Percentiles rank a stretch among this genome's conserved stretches.
phyloP scores from a whole-genome alignment of 1,284 basidiomycete species.

The Xerocomus minutiporus region DNA sequence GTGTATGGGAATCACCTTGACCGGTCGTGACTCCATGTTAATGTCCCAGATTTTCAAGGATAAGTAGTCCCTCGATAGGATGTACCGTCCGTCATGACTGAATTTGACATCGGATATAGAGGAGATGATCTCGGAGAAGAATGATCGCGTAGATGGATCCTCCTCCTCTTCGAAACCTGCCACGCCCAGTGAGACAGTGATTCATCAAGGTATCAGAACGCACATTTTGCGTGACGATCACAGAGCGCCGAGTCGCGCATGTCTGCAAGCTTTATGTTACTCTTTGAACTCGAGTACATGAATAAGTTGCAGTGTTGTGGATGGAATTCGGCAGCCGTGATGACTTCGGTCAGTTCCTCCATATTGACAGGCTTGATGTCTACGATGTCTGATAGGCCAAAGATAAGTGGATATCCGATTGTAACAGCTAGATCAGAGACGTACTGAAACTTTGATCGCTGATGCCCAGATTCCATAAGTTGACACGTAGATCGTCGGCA shows the following conservation, averaged over 20 bases:
- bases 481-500: constrained; percentile 95
- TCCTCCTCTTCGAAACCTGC: constrained; percentile 97
- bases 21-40: constrained; percentile 95
- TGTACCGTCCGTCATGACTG: constrained; percentile 94
- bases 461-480: constrained; percentile 98
- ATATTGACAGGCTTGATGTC: constrained; percentile 99
- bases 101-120: constrained; percentile 99
- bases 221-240: constrained; percentile 95
- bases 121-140: constrained; percentile 99
- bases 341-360: constrained; percentile 99
- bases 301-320: constrained; percentile 97
- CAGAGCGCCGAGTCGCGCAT: constrained; percentile 99
- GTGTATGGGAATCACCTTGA: constrained; percentile 98
- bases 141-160: constrained; percentile 94
- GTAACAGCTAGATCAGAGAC: constrained; percentile 33
- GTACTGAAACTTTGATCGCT: constrained; percentile 98
- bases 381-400: constrained; percentile 77
- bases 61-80: constrained; percentile 94
- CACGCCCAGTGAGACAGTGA: constrained; percentile 14
- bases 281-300: constrained; percentile 99
- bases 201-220: constrained; percentile 30
- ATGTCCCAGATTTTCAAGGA: constrained; percentile 99
- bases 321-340: constrained; percentile 99
- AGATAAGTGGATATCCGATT: constrained; percentile 11
- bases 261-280: constrained; percentile 99